These are phyloP conservation scores for Adiantum capillusveneris DNA, from an alignment of 75 land plant species.

Conservation along the genomic window DNA sequence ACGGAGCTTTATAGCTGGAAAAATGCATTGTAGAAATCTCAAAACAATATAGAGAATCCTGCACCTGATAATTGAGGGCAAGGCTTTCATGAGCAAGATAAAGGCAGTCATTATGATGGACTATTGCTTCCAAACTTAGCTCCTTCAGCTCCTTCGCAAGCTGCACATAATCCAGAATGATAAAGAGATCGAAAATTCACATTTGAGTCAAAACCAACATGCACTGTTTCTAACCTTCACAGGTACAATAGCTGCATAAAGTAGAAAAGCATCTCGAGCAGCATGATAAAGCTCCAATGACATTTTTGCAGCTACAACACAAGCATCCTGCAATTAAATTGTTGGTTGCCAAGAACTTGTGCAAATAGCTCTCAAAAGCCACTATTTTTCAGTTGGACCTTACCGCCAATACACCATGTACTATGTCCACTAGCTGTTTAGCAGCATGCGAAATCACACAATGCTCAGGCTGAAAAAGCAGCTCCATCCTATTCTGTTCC, in stretches of 20 bases:
- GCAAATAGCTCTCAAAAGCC: too few relatives aligned
- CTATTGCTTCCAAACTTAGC: conserved; percentile 64
- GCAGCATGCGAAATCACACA: conserved; percentile 65
- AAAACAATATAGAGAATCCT: too few relatives aligned
- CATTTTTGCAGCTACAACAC: conserved; percentile 52
- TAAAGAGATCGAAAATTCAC: neutral
- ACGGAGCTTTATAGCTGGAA: too few relatives aligned
- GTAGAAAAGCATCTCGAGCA: conserved; percentile 72
- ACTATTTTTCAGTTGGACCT: too few relatives aligned
- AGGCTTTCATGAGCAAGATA: conserved; percentile 79
- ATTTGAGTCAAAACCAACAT: neutral
- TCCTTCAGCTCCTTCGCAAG: conserved; percentile 63
- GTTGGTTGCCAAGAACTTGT: too few relatives aligned
- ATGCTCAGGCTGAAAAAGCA: conserved; percentile 49
- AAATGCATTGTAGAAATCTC: too few relatives aligned
- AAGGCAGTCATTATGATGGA: conserved; percentile 83
- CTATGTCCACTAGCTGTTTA: conserved; percentile 55
- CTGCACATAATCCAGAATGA: conserved; percentile 42
- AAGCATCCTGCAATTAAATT: conserved; percentile 68
- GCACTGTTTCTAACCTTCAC: conserved; percentile 40
- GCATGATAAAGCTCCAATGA: conserved; percentile 91
- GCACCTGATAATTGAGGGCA: conserved; percentile 81
- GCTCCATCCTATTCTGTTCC: conserved; percentile 19
- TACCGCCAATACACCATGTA: conserved; percentile 79
- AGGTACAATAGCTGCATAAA: conserved; percentile 81